Conservation (phyloP, 1,284 basidiomycete genomes). For the Exobasidium rhododendri region DNA sequence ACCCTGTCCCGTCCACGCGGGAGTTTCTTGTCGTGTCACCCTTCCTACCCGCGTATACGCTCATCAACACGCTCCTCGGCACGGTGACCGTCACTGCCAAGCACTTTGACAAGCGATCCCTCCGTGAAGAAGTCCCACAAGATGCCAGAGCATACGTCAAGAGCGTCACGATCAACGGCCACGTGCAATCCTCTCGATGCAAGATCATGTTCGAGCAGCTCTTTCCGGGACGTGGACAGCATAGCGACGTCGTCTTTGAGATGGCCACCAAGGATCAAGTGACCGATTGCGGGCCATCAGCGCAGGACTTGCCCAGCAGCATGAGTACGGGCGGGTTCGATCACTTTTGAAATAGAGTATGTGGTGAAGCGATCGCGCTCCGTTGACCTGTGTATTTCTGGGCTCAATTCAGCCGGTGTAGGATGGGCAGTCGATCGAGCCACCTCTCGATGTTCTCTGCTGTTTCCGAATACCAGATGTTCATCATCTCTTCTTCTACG, state of each 20-base stretch:
- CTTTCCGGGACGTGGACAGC: constrained; percentile 17
- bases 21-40: constrained; percentile 43
- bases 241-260: constrained; percentile 14
- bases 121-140: constrained; percentile 13
- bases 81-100: constrained; percentile 28
- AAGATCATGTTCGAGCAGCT: constrained; percentile 18
- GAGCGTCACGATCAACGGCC: constrained; percentile 20
- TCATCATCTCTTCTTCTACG: constrained; percentile 3
- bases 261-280: constrained; percentile 16
- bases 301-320: constrained; percentile 18
- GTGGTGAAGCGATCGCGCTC: too few relatives aligned
- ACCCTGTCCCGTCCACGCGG: constrained; percentile 60
- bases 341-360: constrained; percentile 14
- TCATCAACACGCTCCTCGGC: constrained; percentile 36
- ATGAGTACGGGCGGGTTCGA: constrained; percentile 23
- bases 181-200: constrained; percentile 18
- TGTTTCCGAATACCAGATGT: not conserved
- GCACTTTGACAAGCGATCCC: constrained; percentile 26
- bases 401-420: too few relatives aligned
- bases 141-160: constrained; percentile 21
- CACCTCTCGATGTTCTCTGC: constrained; percentile 3
- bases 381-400: too few relatives aligned
- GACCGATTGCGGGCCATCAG: constrained; percentile 18
- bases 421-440: too few relatives aligned
- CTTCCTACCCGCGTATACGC: constrained; percentile 36